A percentile compares a stretch with the other conserved stretches of the same genome.
Evolutionary conservation across 108 stramenopile genomes (phyloP).

Genomic region (Cyclostephanos tholiformis): DNA sequence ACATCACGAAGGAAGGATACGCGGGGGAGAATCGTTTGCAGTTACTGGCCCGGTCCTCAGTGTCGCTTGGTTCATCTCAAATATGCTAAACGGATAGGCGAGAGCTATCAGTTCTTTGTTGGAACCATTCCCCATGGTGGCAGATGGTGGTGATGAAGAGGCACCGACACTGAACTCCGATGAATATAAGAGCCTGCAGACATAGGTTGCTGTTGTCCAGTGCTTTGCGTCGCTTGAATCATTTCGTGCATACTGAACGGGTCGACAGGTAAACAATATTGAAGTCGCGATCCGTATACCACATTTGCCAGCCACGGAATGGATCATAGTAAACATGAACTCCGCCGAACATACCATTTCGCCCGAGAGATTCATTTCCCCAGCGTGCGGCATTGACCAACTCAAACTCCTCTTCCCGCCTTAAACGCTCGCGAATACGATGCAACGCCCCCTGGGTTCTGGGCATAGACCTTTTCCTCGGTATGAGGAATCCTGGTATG

Average conservation of each 20-base stretch:
- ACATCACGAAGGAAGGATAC: too few species aligned
- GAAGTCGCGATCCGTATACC: constrained; percentile 71
- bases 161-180: constrained; percentile 22
- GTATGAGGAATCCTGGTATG: constrained; percentile 42
- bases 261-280: constrained; percentile 63
- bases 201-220: too few species aligned
- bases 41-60: neutral
- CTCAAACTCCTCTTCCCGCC: constrained; percentile 24
- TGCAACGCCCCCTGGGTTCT: constrained; percentile 21
- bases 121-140: neutral
- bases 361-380: constrained; percentile 22
- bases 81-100: neutral
- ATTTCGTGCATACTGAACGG: too few species aligned
- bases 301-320: constrained; percentile 71
- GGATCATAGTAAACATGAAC: constrained; percentile 84
- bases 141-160: neutral
- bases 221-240: too few species aligned
- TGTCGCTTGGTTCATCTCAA: neutral
- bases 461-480: constrained; percentile 38
- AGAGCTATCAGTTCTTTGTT: neutral
- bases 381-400: constrained; percentile 31
- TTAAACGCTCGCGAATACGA: constrained; percentile 28
- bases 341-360: constrained; percentile 47
- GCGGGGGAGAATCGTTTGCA: neutral
- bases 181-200: constrained; percentile 14